A percentile compares a stretch with the other conserved stretches of the same genome.
Conservation (phyloP, 441 rosid genomes). For the Erodium trifolium region DNA sequence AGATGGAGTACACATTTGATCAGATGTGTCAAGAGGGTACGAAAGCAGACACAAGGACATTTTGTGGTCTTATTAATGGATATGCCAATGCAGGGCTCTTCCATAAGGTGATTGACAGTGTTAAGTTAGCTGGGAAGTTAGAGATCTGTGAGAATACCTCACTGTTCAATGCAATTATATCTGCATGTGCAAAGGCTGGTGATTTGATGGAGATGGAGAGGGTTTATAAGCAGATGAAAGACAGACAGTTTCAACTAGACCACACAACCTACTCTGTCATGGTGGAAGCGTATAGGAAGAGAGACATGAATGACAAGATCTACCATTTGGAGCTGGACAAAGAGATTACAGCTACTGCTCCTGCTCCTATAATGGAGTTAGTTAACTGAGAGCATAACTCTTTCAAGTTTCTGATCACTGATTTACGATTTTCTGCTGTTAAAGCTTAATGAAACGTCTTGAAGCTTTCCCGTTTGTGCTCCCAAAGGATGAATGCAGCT, state of each 20-base stretch:
- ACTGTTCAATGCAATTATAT: conserved; percentile 60
- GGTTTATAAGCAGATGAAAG: conserved; percentile 69
- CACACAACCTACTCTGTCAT: conserved; percentile 53
- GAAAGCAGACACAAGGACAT: conserved; percentile 84
- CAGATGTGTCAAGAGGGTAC: conserved; percentile 81
- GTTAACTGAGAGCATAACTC: neutral
- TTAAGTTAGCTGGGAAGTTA: conserved; percentile 59
- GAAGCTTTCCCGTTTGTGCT: neutral
- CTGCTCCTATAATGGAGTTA: conserved; percentile 7
- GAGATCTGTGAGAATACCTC: conserved; percentile 66
- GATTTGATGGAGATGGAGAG: conserved; percentile 93
- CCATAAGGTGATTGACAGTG: conserved; percentile 68
- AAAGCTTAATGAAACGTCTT: neutral
- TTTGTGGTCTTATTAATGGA: conserved; percentile 79
- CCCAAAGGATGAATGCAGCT: neutral
- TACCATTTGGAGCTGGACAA: conserved; percentile 66
- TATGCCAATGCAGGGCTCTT: conserved; percentile 75
- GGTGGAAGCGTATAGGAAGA: conserved; percentile 66
- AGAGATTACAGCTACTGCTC: conserved; percentile 23
- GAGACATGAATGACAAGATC: conserved; percentile 74
- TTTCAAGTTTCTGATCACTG: neutral
- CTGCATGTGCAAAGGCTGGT: conserved; percentile 69
- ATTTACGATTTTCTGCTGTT: neutral
- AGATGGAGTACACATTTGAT: conserved; percentile 77
- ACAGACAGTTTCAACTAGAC: conserved; percentile 47